These are phyloP conservation scores for Filobasidium uniguttulatum DNA, from an alignment of 1,284 basidiomycete species.

Conservation along the genomic window DNA sequence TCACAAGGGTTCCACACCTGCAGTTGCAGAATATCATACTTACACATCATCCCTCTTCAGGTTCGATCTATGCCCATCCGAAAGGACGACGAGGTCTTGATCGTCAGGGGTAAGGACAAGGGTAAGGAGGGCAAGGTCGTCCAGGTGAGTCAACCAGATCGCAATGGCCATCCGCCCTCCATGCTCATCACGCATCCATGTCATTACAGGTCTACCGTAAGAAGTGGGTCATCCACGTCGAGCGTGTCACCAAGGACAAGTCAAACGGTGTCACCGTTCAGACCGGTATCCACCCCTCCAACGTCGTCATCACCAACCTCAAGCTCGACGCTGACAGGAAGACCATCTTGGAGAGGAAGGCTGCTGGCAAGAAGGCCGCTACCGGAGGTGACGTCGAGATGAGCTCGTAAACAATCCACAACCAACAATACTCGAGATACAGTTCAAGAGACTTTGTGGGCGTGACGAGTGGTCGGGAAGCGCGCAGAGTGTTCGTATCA, in stretches of 20 bases:
- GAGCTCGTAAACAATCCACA: slow-evolving; percentile 14
- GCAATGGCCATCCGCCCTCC: neutral
- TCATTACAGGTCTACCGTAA: slow-evolving; percentile 86
- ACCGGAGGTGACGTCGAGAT: slow-evolving; percentile 33
- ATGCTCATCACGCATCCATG: neutral
- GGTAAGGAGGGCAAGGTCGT: slow-evolving; percentile 96
- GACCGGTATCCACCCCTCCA: slow-evolving; percentile 93
- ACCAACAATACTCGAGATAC: slow-evolving; percentile 1
- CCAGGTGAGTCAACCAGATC: slow-evolving; percentile 40
- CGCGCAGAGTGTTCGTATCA: too few relatives aligned
- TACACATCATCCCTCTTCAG: slow-evolving; percentile 38
- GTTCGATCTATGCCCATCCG: slow-evolving; percentile 86
- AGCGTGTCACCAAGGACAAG: slow-evolving; percentile 96
- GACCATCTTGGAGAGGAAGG: slow-evolving; percentile 40
- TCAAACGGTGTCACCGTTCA: slow-evolving; percentile 87
- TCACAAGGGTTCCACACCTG: neutral
- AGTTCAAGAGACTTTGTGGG: slow-evolving; percentile 4
- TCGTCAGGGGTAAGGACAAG: slow-evolving; percentile 93
- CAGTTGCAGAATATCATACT: too few relatives aligned
- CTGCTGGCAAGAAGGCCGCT: slow-evolving; percentile 26
- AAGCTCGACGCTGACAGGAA: slow-evolving; percentile 47
- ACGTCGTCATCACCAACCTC: slow-evolving; percentile 85
- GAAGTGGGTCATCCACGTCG: slow-evolving; percentile 99
- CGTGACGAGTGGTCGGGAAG: too few relatives aligned
- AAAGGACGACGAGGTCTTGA: slow-evolving; percentile 96